Conservation (phyloP, 352 stramenopile genomes). For the Globisporangium irregulare region DNA sequence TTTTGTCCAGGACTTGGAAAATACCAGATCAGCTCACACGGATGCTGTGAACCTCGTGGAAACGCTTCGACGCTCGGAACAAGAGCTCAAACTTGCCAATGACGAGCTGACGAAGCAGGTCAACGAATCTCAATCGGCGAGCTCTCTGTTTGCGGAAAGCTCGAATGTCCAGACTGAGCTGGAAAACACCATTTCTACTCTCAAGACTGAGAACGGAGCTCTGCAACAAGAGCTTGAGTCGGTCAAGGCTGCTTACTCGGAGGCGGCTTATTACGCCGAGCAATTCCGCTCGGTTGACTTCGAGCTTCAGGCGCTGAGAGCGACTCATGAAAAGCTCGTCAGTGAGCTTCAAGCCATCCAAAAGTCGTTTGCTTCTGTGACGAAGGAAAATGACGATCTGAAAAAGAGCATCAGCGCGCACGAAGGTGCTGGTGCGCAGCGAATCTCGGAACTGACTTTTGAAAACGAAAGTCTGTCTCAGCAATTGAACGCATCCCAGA, state of each 20-base stretch:
- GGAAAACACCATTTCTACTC: conserved; percentile 11
- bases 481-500: conserved; percentile 9
- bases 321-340: conserved; percentile 14
- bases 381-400: conserved; percentile 10
- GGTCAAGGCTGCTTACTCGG: conserved; percentile 29
- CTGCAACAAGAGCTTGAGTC: conserved; percentile 39
- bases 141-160: conserved; percentile 14
- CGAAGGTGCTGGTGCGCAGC: conserved; percentile 7
- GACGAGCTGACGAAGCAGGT: conserved; percentile 30
- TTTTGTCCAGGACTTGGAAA: conserved; percentile 19
- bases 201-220: conserved; percentile 15
- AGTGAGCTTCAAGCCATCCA: conserved; percentile 6
- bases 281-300: conserved; percentile 21
- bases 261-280: conserved; percentile 36
- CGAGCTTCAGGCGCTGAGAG: conserved; percentile 24
- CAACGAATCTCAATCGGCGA: conserved; percentile 28
- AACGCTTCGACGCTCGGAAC: conserved; percentile 26
- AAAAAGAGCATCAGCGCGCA: not conserved
- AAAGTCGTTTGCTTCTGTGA: not conserved
- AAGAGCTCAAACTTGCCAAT: conserved; percentile 30
- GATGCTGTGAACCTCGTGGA: conserved; percentile 1
- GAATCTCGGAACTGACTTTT: conserved; percentile 2
- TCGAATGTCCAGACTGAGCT: conserved; percentile 16
- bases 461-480: conserved; percentile 12
- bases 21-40: conserved; percentile 15